phyloP scores from a whole-genome alignment of 805 yeast species.

The Candida maris region DNA sequence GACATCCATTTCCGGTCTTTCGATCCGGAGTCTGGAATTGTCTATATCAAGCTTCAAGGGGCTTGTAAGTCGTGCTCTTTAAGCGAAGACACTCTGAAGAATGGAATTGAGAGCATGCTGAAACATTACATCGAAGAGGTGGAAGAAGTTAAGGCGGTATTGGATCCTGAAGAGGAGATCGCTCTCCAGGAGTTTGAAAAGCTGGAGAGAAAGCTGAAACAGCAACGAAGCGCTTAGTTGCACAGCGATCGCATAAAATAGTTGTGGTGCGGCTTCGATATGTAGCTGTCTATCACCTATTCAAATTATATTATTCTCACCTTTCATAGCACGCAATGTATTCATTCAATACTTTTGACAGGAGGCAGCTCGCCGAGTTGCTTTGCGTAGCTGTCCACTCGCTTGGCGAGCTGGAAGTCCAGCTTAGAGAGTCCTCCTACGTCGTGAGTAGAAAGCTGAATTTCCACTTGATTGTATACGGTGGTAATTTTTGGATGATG shows the following conservation, averaged over 20 bases:
- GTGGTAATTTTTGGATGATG: conserved; percentile 73
- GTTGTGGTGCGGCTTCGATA: no score
- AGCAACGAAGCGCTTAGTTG: conserved; percentile 19
- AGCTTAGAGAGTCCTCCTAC: conserved; percentile 46
- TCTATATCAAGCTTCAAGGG: conserved; percentile 56
- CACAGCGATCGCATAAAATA: no score
- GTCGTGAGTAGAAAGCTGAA: conserved; percentile 66
- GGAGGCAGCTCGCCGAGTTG: conserved; percentile 13
- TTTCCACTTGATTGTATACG: conserved; percentile 53
- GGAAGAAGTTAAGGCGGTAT: conserved; percentile 42
- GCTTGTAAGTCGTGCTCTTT: conserved; percentile 74
- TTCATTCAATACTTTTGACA: no score
- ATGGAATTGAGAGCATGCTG: conserved; percentile 69
- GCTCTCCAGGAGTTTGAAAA: conserved; percentile 83
- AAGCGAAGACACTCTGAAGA: conserved; percentile 60
- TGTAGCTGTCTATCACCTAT: no score
- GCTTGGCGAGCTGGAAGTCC: conserved; percentile 56
- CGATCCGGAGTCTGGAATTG: conserved; percentile 53
- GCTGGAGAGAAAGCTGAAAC: conserved; percentile 58
- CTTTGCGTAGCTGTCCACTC: conserved; percentile 38
- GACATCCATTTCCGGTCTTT: conserved; percentile 65
- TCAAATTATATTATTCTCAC: no score
- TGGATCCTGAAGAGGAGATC: conserved; percentile 44
- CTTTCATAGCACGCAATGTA: no score
- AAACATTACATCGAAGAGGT: conserved; percentile 70